Percentiles rank a stretch among this genome's conserved stretches.
Conservation (phyloP, 768 basidiomycete species). For the Podaxis pistillaris region DNA sequence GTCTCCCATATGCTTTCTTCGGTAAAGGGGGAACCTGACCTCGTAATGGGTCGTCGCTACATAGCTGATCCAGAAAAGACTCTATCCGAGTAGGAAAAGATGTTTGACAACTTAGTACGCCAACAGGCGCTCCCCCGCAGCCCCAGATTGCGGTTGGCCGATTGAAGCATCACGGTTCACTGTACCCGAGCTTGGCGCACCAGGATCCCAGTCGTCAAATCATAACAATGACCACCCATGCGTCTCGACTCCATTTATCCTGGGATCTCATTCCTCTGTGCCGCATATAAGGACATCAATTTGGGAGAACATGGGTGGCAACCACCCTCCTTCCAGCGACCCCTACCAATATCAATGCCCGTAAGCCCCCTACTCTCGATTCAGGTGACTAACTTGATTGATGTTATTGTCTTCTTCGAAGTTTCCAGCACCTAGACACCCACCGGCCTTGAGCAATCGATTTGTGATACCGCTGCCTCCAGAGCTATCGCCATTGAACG, state of each 20-base stretch:
- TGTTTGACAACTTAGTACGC: no score
- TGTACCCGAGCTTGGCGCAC: no score
- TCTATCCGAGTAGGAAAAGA: no score
- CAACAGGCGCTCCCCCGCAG: no score
- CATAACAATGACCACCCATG: background rate
- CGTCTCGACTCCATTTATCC: background rate
- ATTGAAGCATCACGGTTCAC: no score
- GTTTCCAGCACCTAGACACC: background rate
- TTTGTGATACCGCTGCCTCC: constrained; percentile 1
- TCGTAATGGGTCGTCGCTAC: no score
- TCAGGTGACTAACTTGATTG: background rate
- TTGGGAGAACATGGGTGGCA: background rate
- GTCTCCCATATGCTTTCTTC: no score
- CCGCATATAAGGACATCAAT: background rate
- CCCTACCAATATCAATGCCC: background rate
- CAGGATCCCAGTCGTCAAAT: background rate
- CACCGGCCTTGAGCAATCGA: background rate
- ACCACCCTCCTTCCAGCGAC: background rate
- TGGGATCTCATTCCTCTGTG: background rate
- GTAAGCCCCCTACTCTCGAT: background rate
- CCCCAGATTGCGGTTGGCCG: no score
- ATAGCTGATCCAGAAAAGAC: no score
- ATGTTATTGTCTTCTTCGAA: background rate
- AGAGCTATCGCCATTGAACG: constrained; percentile 6
- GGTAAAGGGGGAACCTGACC: no score